A percentile compares a stretch with the other conserved stretches of the same genome.
Conservation (phyloP, 371 early-diverging fungal genomes). For the Nematocida sp. region DNA sequence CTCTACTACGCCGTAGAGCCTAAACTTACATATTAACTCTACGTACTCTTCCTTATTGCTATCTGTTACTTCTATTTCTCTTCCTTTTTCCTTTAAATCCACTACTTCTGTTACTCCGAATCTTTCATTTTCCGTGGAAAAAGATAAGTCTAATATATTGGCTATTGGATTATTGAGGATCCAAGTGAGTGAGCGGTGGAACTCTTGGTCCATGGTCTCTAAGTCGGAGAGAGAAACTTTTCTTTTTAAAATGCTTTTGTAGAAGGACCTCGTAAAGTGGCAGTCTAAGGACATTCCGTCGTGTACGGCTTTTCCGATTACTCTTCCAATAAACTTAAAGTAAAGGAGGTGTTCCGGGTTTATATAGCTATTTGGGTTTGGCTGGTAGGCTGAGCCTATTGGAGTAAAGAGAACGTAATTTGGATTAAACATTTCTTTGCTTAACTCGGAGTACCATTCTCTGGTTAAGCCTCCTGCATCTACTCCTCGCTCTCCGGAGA, state of each 20-base stretch:
- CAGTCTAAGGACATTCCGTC: conserved; percentile 85
- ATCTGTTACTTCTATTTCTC: conserved; percentile 82
- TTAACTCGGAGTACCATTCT: conserved; percentile 91
- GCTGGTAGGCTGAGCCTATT: conserved; percentile 87
- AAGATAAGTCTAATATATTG: conserved; percentile 83
- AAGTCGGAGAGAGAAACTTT: conserved; percentile 86
- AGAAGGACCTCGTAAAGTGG: conserved; percentile 91
- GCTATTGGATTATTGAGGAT: conserved; percentile 89
- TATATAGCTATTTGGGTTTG: conserved; percentile 81
- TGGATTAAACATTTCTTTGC: conserved; percentile 93
- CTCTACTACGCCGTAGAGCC: conserved; percentile 76
- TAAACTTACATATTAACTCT: conserved; percentile 78
- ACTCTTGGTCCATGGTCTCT: conserved; percentile 89
- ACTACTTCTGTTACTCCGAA: conserved; percentile 78
- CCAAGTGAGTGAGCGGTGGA: conserved; percentile 90
- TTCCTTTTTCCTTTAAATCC: conserved; percentile 81
- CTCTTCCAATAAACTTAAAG: conserved; percentile 93
- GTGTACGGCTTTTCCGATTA: conserved; percentile 93
- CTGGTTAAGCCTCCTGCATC: conserved; percentile 95
- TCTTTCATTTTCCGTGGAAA: conserved; percentile 81
- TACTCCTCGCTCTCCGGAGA: conserved; percentile 90
- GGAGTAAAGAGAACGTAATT: conserved; percentile 92
- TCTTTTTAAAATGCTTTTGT: conserved; percentile 84
- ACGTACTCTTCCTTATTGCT: conserved; percentile 92
- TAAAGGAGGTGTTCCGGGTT: conserved; percentile 88